Base-by-base conservation (phyloP, 257 asterid species). In the Vinca minor region DNA sequence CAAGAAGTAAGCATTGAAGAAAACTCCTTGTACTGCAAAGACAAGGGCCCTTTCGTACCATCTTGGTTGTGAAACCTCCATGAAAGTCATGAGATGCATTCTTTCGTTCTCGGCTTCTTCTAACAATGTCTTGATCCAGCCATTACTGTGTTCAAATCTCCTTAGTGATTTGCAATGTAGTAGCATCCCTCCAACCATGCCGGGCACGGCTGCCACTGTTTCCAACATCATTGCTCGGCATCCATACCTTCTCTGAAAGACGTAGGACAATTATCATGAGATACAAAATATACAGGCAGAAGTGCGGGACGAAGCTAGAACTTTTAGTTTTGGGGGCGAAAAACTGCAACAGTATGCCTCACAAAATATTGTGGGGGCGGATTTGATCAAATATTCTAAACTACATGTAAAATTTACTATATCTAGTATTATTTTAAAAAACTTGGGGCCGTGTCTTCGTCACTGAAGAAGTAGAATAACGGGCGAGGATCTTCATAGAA, bases 21-120 rank as follows among this genome's bases (percentile, higher is more conserved):
- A 85, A 17, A 82, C 82, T 18, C 91, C 94, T 71, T 87, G 96
- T 34, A 87, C 96, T 3, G 87, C 44, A 32, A 87, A 49, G 1
- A 87, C 94, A 2, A 85, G 71, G 21, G 86, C 84, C 0, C 94
- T 80, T 29, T 86, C 94, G n/a, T 85, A 83, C 87, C 89, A 83
- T 28, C 59, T 64, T 0, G 94, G 89, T 46, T 85, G 57, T n/a
- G 89, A 69, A 18, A 83, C 88, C 71, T 83, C 94, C 87, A 86
- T 86, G 82, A 86, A 86, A 0, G 94, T 86, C 94, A 86, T 86
- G 5, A 86, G 84, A 32, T 85, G 94, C 94, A 85, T 85, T 20
- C 94, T 78, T 67, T 86, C 88, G 3, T 86, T 86, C 55, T 85
- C 90, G 0, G 90, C 94, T 74, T 85, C 94, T 72, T 85, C 94